Evolutionary conservation across 257 asterid genomes (phyloP).

Genomic region (Plantago elongata): DNA sequence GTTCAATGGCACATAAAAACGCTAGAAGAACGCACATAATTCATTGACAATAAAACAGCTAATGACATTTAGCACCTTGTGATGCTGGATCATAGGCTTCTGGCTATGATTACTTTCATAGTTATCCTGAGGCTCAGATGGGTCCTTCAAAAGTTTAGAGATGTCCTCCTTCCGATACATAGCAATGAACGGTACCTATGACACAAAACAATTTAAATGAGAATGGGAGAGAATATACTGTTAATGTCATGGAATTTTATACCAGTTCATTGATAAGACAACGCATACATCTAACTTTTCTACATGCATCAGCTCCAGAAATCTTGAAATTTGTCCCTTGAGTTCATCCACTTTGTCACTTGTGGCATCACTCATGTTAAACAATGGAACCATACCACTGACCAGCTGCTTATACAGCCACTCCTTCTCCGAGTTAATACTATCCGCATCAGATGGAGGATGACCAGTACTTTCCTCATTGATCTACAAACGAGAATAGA

Average conservation of each 20-base stretch:
- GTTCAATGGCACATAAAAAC: not conserved
- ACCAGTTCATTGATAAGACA: constrained; percentile 6
- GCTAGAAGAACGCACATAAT: not conserved
- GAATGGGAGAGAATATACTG: constrained; percentile 4
- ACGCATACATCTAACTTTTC: constrained; percentile 77
- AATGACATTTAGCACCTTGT: constrained; percentile 54
- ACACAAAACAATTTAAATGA: constrained; percentile 15
- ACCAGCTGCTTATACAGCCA: constrained; percentile 85
- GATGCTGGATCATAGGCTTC: constrained; percentile 66
- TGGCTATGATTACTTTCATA: constrained; percentile 45
- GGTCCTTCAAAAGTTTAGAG: constrained; percentile 68
- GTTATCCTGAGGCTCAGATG: constrained; percentile 47
- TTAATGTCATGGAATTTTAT: not conserved
- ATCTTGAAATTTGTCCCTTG: constrained; percentile 68
- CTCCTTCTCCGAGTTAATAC: constrained; percentile 70
- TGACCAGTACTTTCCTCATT: constrained; percentile 75
- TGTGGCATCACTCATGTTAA: constrained; percentile 38
- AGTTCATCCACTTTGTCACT: constrained; percentile 55
- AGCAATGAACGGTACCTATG: constrained; percentile 80
- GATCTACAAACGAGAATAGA: constrained; percentile 34
- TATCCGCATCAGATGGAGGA: constrained; percentile 61
- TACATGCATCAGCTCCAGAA: constrained; percentile 73
- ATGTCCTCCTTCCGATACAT: constrained; percentile 95
- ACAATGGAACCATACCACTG: constrained; percentile 49
- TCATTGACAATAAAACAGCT: constrained; percentile 4